Conservation (phyloP, 2,329 filamentous ascomycete species). For the Fusarium caatingaense region DNA sequence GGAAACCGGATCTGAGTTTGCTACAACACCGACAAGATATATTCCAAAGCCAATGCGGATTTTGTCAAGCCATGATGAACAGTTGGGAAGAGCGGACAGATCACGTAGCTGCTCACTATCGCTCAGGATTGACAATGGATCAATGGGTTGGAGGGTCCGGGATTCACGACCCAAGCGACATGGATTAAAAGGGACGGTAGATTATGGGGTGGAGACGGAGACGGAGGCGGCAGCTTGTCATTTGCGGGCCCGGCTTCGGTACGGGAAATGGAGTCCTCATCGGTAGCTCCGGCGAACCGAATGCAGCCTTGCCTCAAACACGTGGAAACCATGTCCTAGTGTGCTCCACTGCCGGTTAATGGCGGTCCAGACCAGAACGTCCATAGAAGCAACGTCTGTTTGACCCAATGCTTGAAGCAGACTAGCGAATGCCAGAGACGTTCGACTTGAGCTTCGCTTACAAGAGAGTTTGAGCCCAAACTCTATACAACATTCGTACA, state of each 20-base stretch:
- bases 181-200: slow-evolving; percentile 17
- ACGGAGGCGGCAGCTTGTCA: slow-evolving; percentile 8
- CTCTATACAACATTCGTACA: neutral
- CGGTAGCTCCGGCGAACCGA: slow-evolving; percentile 19
- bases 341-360: slow-evolving; percentile 23
- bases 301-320: slow-evolving; percentile 32
- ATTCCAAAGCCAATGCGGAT: slow-evolving; percentile 47
- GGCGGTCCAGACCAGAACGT: slow-evolving; percentile 14
- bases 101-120: slow-evolving; percentile 48
- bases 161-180: slow-evolving; percentile 35
- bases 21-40: slow-evolving; percentile 48
- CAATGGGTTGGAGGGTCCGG: slow-evolving; percentile 42
- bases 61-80: slow-evolving; percentile 43
- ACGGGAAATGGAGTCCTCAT: slow-evolving; percentile 16
- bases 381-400: slow-evolving; percentile 1
- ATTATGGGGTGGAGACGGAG: slow-evolving; percentile 7
- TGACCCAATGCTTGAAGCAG: neutral
- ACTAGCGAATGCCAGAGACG: neutral
- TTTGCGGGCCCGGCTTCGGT: slow-evolving; percentile 16
- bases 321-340: slow-evolving; percentile 29
- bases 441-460: neutral
- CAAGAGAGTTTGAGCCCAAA: neutral
- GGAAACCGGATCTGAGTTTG: slow-evolving; percentile 57
- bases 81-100: slow-evolving; percentile 47
- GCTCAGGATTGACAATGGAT: slow-evolving; percentile 47